Evolutionary conservation across 176 grass and related monocot genomes (phyloP).

Genomic region (Stipa capillata): DNA sequence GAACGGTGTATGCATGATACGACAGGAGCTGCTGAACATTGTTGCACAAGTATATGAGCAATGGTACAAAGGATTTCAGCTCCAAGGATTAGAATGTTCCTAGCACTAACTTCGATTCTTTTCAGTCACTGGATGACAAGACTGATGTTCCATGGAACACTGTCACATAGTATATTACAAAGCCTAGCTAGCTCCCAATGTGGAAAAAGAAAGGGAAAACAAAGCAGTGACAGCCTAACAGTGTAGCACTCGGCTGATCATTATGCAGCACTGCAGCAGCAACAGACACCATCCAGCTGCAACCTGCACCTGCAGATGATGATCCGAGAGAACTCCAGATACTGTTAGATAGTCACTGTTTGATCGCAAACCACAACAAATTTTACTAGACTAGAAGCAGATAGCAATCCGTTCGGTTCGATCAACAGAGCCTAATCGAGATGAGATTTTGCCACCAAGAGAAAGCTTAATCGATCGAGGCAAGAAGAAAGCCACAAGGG

Average conservation of each 20-base stretch:
- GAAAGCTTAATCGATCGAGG: not conserved
- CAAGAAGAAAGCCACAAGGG: not conserved
- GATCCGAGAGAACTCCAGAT: not conserved
- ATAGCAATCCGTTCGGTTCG: not conserved
- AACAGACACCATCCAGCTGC: not conserved
- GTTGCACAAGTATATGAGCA: not conserved
- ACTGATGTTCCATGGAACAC: not conserved
- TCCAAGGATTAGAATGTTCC: not conserved
- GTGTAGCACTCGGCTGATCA: not conserved
- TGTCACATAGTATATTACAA: not conserved
- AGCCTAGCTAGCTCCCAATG: not conserved
- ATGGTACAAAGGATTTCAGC: not conserved
- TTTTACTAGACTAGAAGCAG: too few relatives aligned
- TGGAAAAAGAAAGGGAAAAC: not conserved
- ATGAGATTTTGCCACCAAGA: not conserved
- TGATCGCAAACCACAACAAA: not conserved
- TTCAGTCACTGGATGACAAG: not conserved
- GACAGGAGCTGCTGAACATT: not conserved
- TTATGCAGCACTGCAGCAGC: not conserved
- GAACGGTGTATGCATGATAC: too few relatives aligned
- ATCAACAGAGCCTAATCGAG: not conserved
- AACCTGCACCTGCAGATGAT: slow-evolving; percentile 14
- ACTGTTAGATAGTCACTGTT: not conserved
- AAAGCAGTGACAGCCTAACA: not conserved
- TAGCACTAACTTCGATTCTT: not conserved